Percentiles rank a stretch among this genome's conserved stretches.
Conservation (phyloP, 176 grass and related monocot genomes). For the Ensete glaucum region DNA sequence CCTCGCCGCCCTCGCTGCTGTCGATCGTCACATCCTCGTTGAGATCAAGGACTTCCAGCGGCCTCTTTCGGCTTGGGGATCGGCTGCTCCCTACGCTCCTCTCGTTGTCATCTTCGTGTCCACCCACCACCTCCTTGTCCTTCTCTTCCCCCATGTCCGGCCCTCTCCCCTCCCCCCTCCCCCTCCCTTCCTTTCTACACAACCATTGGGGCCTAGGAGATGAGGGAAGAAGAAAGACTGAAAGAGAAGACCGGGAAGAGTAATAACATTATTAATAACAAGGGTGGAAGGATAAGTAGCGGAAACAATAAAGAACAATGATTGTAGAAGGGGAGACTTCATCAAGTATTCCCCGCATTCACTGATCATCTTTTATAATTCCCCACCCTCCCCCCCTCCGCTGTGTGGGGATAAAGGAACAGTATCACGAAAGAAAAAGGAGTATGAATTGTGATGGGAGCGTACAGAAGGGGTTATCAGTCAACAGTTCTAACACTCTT, state of each 20-base stretch:
- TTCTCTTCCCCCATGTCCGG: neutral
- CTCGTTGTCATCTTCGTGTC: slow-evolving; percentile 19
- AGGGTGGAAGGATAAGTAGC: slow-evolving; percentile 10
- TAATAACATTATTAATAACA: slow-evolving; percentile 16
- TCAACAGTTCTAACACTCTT: neutral
- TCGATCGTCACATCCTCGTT: slow-evolving; percentile 32
- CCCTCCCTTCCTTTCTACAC: neutral
- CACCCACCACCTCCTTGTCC: neutral
- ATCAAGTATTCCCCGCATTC: slow-evolving; percentile 70
- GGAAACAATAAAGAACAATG: slow-evolving; percentile 35
- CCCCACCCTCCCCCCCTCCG: neutral
- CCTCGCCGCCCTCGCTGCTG: slow-evolving; percentile 30
- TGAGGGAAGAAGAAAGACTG: slow-evolving; percentile 27
- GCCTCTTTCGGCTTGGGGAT: neutral
- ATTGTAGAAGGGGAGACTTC: slow-evolving; percentile 40
- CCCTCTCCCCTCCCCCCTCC: slow-evolving; percentile 12
- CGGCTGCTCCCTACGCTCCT: neutral
- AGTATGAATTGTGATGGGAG: neutral
- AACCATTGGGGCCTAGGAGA: neutral
- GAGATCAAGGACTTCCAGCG: slow-evolving; percentile 38
- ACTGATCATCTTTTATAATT: slow-evolving; percentile 15
- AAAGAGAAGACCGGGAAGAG: slow-evolving; percentile 27
- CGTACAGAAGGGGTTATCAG: neutral
- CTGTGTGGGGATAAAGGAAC: neutral
- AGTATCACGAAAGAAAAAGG: neutral